Evolutionary conservation across 768 basidiomycete genomes (phyloP).

Genomic region (Steccherinum ochraceum): DNA sequence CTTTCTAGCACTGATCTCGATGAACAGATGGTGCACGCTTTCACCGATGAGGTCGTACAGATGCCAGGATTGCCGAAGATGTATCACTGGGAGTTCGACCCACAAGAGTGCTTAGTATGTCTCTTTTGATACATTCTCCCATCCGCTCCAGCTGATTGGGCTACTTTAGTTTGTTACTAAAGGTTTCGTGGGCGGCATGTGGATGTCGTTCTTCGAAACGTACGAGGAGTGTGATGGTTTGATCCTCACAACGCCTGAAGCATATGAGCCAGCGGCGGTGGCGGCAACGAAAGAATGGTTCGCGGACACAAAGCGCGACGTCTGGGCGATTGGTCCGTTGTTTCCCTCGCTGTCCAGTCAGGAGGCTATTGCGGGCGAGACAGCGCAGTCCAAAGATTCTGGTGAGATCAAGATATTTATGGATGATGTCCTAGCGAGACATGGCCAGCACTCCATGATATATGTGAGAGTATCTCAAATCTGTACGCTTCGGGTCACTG

Average conservation of each 20-base stretch:
- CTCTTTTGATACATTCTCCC: not conserved
- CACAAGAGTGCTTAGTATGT: slow-evolving; percentile 13
- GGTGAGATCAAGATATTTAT: slow-evolving; percentile 12
- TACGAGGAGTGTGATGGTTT: slow-evolving; percentile 13
- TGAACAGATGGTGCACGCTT: not conserved
- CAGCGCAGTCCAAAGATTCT: slow-evolving; percentile 6
- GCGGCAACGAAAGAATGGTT: slow-evolving; percentile 10
- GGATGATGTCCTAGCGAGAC: slow-evolving; percentile 5
- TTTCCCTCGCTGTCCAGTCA: slow-evolving; percentile 1
- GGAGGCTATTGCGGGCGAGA: slow-evolving; percentile 6
- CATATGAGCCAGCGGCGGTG: slow-evolving; percentile 12
- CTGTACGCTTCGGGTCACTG: not conserved
- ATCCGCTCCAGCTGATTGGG: not conserved
- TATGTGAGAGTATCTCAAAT: slow-evolving; percentile 11
- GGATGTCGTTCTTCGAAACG: not conserved
- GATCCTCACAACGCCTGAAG: slow-evolving; percentile 8
- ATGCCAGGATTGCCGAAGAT: slow-evolving; percentile 17
- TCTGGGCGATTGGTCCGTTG: slow-evolving; percentile 14
- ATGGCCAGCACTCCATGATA: slow-evolving; percentile 15
- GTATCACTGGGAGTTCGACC: slow-evolving; percentile 15
- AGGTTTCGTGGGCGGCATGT: not conserved
- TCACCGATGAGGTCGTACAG: slow-evolving; percentile 6
- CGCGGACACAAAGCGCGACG: slow-evolving; percentile 6
- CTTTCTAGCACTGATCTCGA: too few species aligned
- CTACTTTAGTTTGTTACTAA: not conserved